These are phyloP conservation scores for Cicer arietinum DNA, from an alignment of 306 rosid genomes.

Conservation along the genomic window DNA sequence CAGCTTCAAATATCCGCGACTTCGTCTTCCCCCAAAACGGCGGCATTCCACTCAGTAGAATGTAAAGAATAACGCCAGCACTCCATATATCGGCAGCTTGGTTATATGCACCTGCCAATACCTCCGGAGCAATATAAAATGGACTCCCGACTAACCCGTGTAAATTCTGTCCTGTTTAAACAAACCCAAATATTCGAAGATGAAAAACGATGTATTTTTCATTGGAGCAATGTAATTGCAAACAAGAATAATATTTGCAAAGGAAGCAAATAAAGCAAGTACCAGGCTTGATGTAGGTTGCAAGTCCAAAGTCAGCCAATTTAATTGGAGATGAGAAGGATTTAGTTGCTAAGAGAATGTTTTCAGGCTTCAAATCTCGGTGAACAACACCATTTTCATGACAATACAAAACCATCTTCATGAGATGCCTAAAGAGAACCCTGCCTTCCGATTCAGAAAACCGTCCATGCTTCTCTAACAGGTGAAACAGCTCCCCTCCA, in stretches of 20 bases:
- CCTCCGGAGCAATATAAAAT: slow-evolving; percentile 90
- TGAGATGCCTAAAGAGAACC: slow-evolving; percentile 78
- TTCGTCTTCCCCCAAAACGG: slow-evolving; percentile 96
- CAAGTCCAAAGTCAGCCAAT: slow-evolving; percentile 90
- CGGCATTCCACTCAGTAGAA: slow-evolving; percentile 82
- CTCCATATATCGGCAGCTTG: slow-evolving; percentile 94
- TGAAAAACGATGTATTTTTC: slow-evolving; percentile 33
- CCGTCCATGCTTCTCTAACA: slow-evolving; percentile 74
- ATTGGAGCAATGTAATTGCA: background rate
- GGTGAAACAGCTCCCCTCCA: slow-evolving; percentile 87
- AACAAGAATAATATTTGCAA: slow-evolving; percentile 30
- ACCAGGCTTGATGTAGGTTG: slow-evolving; percentile 91
- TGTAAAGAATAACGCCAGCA: slow-evolving; percentile 84
- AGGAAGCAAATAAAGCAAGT: slow-evolving; percentile 41
- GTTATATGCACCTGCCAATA: slow-evolving; percentile 82
- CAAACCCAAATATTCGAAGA: slow-evolving; percentile 47
- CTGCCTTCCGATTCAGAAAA: slow-evolving; percentile 75
- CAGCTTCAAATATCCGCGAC: slow-evolving; percentile 79
- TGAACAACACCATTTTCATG: slow-evolving; percentile 88
- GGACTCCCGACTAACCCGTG: slow-evolving; percentile 95
- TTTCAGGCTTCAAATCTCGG: slow-evolving; percentile 88
- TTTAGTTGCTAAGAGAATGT: slow-evolving; percentile 77
- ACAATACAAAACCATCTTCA: slow-evolving; percentile 85
- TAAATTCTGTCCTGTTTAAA: slow-evolving; percentile 76
- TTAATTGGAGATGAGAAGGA: slow-evolving; percentile 79